Evolutionary conservation across 257 asterid genomes (phyloP).

Genomic region (Agastache rugosa): DNA sequence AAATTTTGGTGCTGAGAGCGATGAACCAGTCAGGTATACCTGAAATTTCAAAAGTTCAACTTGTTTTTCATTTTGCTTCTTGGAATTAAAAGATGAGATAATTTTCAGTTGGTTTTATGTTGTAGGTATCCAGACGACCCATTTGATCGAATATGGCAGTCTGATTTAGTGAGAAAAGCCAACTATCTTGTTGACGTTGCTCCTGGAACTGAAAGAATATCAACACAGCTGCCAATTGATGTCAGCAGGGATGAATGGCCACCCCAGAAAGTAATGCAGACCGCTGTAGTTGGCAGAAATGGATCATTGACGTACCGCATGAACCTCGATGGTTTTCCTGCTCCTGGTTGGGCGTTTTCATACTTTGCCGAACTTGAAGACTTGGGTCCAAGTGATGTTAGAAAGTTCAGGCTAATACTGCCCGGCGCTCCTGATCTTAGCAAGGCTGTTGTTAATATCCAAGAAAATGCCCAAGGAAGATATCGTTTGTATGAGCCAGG

Average conservation of each 20-base stretch:
- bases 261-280: slow-evolving; percentile 96
- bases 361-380: slow-evolving; percentile 94
- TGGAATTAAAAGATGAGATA: slow-evolving; percentile 2
- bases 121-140: slow-evolving; percentile 96
- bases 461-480: slow-evolving; percentile 93
- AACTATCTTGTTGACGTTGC: slow-evolving; percentile 97
- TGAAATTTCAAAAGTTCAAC: slow-evolving; percentile 6
- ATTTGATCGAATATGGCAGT: slow-evolving; percentile 90
- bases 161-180: slow-evolving; percentile 81
- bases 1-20: slow-evolving; percentile 87
- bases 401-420: slow-evolving; percentile 79
- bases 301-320: slow-evolving; percentile 90
- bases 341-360: slow-evolving; percentile 89
- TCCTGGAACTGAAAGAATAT: slow-evolving; percentile 84
- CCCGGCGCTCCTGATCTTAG: slow-evolving; percentile 78
- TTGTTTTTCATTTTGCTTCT: neutral
- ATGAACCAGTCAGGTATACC: slow-evolving; percentile 75
- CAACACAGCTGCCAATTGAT: slow-evolving; percentile 73
- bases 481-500: slow-evolving; percentile 95
- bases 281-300: slow-evolving; percentile 97
- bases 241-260: slow-evolving; percentile 70
- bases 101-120: neutral
- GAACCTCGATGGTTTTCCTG: slow-evolving; percentile 95
- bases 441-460: slow-evolving; percentile 82
- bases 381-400: slow-evolving; percentile 57